phyloP scores from a whole-genome alignment of 2,329 filamentous ascomycete species.

The Aspergillus pseudoterreus region DNA sequence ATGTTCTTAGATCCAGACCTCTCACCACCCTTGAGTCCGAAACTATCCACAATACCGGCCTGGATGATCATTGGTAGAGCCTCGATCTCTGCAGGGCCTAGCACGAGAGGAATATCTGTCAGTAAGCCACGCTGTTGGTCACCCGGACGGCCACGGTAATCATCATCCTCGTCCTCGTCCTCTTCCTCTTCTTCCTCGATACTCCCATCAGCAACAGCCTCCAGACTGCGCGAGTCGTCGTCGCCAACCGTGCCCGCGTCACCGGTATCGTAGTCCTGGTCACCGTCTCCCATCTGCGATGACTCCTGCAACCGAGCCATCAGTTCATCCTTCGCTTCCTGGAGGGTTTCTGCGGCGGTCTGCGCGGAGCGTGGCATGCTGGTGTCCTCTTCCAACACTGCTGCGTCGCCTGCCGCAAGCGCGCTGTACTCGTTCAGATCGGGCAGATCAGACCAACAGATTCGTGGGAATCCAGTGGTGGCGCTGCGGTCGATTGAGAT shows the following conservation, averaged over 20 bases:
- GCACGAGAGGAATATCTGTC: constrained; percentile 89
- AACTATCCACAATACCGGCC: constrained; percentile 84
- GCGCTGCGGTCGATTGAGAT: constrained; percentile 40
- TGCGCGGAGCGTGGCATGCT: constrained; percentile 46
- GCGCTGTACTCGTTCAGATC: constrained; percentile 41
- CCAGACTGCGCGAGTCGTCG: constrained; percentile 40
- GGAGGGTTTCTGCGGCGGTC: constrained; percentile 48
- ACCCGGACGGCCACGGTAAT: constrained; percentile 49
- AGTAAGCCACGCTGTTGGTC: constrained; percentile 69
- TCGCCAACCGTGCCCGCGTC: constrained; percentile 41
- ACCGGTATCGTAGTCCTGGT: constrained; percentile 40
- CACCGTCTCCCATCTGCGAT: constrained; percentile 38
- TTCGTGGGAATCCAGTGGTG: constrained; percentile 37
- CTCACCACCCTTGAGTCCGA: constrained; percentile 63
- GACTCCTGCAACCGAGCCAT: constrained; percentile 48
- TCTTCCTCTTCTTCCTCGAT: constrained; percentile 52
- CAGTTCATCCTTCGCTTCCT: constrained; percentile 49
- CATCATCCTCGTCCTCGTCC: constrained; percentile 51
- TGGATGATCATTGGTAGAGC: constrained; percentile 97
- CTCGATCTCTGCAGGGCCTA: constrained; percentile 93
- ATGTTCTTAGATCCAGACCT: constrained; percentile 65
- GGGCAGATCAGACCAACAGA: constrained; percentile 43
- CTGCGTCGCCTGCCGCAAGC: constrained; percentile 34
- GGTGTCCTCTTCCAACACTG: constrained; percentile 43
- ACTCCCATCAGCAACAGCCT: constrained; percentile 42